Conservation (phyloP, 2,329 filamentous ascomycete genomes). For the Fusarium agapanthi region DNA sequence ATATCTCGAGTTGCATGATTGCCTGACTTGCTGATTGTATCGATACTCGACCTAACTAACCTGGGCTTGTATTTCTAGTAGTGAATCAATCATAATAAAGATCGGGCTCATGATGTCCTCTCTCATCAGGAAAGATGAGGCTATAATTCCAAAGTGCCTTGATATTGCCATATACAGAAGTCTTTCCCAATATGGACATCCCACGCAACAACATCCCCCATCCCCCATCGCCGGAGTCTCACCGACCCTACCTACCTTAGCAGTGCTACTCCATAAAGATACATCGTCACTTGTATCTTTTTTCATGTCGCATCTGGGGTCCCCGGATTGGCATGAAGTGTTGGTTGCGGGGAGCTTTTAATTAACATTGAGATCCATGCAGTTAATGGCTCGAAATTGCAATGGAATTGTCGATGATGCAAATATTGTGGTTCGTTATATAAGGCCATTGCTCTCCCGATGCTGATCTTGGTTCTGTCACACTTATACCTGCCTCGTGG, state of each 20-base stretch:
- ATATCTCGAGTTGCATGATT: not conserved
- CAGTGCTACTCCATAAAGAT: not conserved
- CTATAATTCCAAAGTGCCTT: slow-evolving; percentile 1
- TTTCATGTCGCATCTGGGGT: slow-evolving; percentile 31
- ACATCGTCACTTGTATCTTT: not conserved
- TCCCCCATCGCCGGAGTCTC: slow-evolving; percentile 12
- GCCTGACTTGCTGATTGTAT: not conserved
- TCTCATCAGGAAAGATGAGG: not conserved
- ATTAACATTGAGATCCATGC: not conserved
- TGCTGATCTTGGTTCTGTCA: not conserved
- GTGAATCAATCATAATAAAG: not conserved
- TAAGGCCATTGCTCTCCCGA: not conserved
- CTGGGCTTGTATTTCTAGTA: not conserved
- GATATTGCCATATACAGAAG: slow-evolving; percentile 19
- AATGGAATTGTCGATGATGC: not conserved
- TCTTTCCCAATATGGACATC: not conserved
- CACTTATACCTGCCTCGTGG: not conserved
- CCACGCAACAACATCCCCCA: slow-evolving; percentile 18
- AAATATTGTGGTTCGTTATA: not conserved
- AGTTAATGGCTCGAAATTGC: not conserved
- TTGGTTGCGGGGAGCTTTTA: not conserved
- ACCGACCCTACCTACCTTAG: slow-evolving; percentile 4
- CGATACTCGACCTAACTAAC: not conserved
- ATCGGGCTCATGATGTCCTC: not conserved
- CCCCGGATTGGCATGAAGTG: slow-evolving; percentile 30